phyloP scores from a whole-genome alignment of 2,329 filamentous ascomycete genomes.

The Xylaria sp. region DNA sequence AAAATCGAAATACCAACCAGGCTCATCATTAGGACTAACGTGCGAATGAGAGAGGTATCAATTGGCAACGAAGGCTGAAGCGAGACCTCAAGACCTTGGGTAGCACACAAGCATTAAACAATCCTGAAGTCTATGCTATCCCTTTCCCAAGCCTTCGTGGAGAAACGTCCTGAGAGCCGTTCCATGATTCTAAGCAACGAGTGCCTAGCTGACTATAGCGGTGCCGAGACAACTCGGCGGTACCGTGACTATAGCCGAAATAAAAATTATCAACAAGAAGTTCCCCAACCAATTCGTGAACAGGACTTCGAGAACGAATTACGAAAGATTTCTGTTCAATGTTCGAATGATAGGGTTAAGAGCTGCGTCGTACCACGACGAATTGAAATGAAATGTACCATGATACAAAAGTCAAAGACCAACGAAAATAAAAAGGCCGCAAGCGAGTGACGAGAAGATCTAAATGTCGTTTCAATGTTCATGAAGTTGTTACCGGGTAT shows the following conservation, averaged over 20 bases:
- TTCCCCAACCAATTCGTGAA: conserved; percentile 42
- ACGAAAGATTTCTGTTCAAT: conserved; percentile 22
- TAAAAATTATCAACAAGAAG: conserved; percentile 50
- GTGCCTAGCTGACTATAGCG: conserved; percentile 17
- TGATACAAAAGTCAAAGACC: conserved; percentile 38
- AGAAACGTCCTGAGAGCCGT: conserved; percentile 11
- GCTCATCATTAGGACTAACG: conserved; percentile 40
- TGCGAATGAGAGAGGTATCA: conserved; percentile 41
- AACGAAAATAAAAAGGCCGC: conserved; percentile 42
- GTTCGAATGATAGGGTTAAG: conserved; percentile 16
- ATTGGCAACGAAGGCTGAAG: conserved; percentile 36
- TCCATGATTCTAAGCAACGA: conserved; percentile 17
- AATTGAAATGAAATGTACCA: conserved; percentile 32
- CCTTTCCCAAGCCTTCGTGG: conserved; percentile 20
- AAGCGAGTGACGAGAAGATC: conserved; percentile 51
- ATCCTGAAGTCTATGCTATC: conserved; percentile 14
- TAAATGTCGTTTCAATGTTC: conserved; percentile 46
- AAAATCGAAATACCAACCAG: conserved; percentile 40
- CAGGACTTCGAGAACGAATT: conserved; percentile 27
- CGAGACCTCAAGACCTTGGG: conserved; percentile 23
- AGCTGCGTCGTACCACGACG: conserved; percentile 33
- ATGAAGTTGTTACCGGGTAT: conserved; percentile 43
- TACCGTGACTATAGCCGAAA: conserved; percentile 27
- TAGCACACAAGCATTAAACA: conserved; percentile 19
- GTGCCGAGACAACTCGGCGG: conserved; percentile 11